Evolutionary conservation across 768 basidiomycete genomes (phyloP), one percentile per base, ranked within the genome.

Genomic region (Peribolospora baueri): DNA sequence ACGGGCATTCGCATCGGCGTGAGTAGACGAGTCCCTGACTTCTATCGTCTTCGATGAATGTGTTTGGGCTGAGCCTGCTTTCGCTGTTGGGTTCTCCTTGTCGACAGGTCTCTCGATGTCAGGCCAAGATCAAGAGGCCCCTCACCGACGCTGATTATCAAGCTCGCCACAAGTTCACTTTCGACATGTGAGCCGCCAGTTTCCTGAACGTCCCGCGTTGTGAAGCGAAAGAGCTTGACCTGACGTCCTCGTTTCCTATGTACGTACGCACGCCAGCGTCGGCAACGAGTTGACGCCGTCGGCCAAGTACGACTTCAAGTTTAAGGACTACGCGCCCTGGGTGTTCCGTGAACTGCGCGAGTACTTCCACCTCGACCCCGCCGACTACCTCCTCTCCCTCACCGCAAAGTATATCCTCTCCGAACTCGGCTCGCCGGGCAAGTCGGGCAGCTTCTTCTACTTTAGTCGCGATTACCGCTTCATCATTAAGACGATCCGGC

Each of bases 281-380:
- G 93, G 93, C 25, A 97, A 98, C 68, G 93, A 98, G 69, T 74
- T 98, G 37, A 97, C 93, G 9, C 93, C 93, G 0, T 93, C 88
- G 0, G 90, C 91, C 4, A 82, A 81, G 70, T 98, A 98, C 70
- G 93, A 97, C 68, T 97, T 97, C 75, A 98, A 98, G 69, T 97
- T 97, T 74, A 97, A 97, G 68, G 91, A 98, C 66, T 98, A 97
- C 67, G 88, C 90, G 0, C 91, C 93, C 0, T 93, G 84, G 82
- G 84, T 97, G 3, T 98, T 98, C 69, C 84, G 91, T 38, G 83
- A 86, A 54, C 72, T 98, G 10, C 81, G 93, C 40, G 91, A 97
- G 69, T 75, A 81, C 66, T 97, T 98, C 70, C 80, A 84, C 60
- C 76, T 98, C 49, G 93, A 97, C 65, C 91, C 93, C 3, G 86